Conservation (phyloP, 2,329 filamentous ascomycete genomes). For the Pseudogymnoascus sp. region DNA sequence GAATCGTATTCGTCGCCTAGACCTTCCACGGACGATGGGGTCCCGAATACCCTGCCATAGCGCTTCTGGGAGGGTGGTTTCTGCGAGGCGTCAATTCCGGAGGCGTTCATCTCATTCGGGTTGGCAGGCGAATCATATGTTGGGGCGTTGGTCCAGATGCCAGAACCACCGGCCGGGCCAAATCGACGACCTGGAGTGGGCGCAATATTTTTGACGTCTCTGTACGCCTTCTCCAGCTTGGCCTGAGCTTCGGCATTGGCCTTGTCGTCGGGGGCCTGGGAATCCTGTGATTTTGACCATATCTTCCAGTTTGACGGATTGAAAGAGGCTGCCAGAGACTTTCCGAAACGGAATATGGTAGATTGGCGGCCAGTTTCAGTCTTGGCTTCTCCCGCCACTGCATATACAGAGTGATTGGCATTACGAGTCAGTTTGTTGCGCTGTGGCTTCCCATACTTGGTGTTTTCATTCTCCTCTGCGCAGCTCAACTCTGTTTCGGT, state of each 20-base stretch:
- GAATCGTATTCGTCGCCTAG: background rate
- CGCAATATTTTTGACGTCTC: conserved; percentile 44
- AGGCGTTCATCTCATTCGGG: background rate
- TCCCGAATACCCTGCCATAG: background rate
- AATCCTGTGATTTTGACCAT: conserved; percentile 30
- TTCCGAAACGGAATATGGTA: conserved; percentile 47
- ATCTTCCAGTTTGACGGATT: conserved; percentile 44
- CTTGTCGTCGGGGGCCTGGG: conserved; percentile 34
- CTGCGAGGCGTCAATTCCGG: background rate
- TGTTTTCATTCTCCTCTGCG: background rate
- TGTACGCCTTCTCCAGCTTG: conserved; percentile 43
- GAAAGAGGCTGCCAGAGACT: conserved; percentile 44
- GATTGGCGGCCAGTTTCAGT: conserved; percentile 31
- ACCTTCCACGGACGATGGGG: background rate
- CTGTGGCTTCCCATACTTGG: background rate
- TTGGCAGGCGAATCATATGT: background rate
- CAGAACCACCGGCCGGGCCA: background rate
- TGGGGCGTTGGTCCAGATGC: background rate
- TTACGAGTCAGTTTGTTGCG: background rate
- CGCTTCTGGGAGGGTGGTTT: background rate
- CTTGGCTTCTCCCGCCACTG: background rate
- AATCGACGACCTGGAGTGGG: conserved; percentile 26
- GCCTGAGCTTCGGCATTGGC: conserved; percentile 34
- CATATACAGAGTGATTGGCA: background rate
- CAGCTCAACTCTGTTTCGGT: background rate